Percentiles rank a stretch among this genome's conserved stretches.
Evolutionary conservation across 2,329 filamentous ascomycete genomes (phyloP).

Genomic region (Thyridium curvatum): DNA sequence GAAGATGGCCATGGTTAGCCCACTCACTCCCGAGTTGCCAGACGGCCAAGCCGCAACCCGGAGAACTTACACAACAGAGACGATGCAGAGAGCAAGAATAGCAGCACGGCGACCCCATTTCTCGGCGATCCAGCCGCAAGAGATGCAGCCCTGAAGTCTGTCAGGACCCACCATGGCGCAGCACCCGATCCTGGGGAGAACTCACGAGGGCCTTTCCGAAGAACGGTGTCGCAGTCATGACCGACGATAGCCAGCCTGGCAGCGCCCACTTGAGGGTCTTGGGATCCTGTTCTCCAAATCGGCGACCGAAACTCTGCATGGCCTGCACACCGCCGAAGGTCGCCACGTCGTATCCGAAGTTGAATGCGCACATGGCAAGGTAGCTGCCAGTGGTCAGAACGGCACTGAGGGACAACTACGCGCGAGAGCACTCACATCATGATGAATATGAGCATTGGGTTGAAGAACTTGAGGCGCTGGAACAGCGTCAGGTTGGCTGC

Average conservation of each 20-base stretch:
- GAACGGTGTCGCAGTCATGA: slow-evolving; percentile 5
- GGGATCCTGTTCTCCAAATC: slow-evolving; percentile 5
- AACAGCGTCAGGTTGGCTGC: too few relatives aligned
- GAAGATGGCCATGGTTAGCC: too few relatives aligned
- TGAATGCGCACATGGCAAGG: slow-evolving; percentile 4
- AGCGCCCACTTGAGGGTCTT: slow-evolving; percentile 1
- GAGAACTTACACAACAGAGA: slow-evolving; percentile 8
- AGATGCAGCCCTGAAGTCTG: background rate
- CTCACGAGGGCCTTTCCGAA: slow-evolving; percentile 2
- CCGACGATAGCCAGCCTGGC: slow-evolving; percentile 3
- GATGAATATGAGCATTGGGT: too few relatives aligned
- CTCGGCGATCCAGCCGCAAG: slow-evolving; percentile 15
- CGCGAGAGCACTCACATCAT: too few relatives aligned
- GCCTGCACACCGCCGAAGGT: slow-evolving; percentile 4
- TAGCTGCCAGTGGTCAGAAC: slow-evolving; percentile 1
- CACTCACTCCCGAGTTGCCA: too few relatives aligned
- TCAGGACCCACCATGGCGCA: too few relatives aligned
- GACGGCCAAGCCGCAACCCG: too few relatives aligned
- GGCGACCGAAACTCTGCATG: slow-evolving; percentile 5
- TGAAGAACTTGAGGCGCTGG: too few relatives aligned
- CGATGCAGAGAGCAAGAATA: slow-evolving; percentile 13
- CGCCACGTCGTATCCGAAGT: slow-evolving; percentile 5
- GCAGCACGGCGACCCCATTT: slow-evolving; percentile 17
- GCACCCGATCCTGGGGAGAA: too few relatives aligned
- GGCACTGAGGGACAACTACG: too few relatives aligned